Percentiles rank a stretch among this genome's conserved stretches.
These are phyloP conservation scores for Monsonia emarginata DNA, from an alignment of 441 rosid genomes.

Conservation along the genomic window DNA sequence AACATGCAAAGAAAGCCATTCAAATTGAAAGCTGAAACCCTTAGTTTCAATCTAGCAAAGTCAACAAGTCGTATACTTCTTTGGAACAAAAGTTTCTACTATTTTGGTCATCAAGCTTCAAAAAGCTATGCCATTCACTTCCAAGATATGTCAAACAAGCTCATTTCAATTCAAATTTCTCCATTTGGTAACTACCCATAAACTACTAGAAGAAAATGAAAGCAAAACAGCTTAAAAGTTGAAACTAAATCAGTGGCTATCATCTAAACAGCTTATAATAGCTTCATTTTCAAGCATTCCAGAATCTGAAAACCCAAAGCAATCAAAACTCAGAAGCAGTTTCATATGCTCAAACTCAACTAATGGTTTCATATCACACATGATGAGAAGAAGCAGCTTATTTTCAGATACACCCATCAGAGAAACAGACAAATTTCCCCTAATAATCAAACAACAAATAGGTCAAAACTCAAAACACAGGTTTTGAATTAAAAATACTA, in stretches of 20 bases:
- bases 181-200: neutral
- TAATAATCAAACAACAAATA: neutral
- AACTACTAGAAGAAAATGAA: neutral
- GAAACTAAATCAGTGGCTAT: neutral
- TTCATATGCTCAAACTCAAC: neutral
- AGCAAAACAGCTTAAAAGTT: neutral
- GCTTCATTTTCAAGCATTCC: neutral
- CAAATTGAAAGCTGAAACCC: neutral
- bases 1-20: slow-evolving; percentile 1
- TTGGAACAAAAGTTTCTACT: neutral
- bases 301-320: neutral
- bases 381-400: neutral
- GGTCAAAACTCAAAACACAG: neutral
- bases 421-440: neutral
- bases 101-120: neutral
- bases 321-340: too few species aligned
- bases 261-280: neutral
- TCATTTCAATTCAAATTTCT: slow-evolving; percentile 1
- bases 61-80: neutral
- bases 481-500: neutral
- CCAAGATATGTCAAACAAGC: neutral
- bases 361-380: neutral
- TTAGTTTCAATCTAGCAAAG: neutral
- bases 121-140: neutral
- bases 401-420: neutral